A percentile compares a stretch with the other conserved stretches of the same genome.
These are phyloP conservation scores for Vanilla planifolia DNA, from an alignment of 106 monocot genomes.

Conservation along the genomic window DNA sequence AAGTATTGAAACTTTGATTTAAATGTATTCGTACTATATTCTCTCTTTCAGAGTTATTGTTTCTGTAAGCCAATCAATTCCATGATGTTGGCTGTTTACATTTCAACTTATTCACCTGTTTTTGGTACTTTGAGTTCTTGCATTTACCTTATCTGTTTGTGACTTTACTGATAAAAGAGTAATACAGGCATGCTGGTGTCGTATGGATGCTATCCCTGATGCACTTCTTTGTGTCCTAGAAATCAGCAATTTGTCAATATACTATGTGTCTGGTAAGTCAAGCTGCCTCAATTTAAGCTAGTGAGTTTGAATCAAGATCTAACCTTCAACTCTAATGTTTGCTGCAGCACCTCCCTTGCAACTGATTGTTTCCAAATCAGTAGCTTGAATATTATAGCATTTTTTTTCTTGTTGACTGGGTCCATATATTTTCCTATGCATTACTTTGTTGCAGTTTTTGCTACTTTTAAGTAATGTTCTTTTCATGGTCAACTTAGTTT, in stretches of 20 bases:
- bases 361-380: not conserved
- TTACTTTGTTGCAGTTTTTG: not conserved
- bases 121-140: not conserved
- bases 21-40: no score
- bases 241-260: slow-evolving; percentile 55
- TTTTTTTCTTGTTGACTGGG: not conserved
- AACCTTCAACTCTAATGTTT: not conserved
- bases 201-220: slow-evolving; percentile 57
- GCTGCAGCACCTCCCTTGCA: not conserved
- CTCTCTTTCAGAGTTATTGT: no score
- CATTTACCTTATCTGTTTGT: slow-evolving; percentile 1
- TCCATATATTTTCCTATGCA: not conserved
- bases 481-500: not conserved
- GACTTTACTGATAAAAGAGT: slow-evolving; percentile 9
- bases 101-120: not conserved
- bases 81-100: no score
- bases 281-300: not conserved
- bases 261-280: slow-evolving; percentile 57
- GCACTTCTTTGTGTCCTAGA: slow-evolving; percentile 84
- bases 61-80: no score
- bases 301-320: no score
- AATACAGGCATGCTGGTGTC: slow-evolving; percentile 89
- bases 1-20: no score
- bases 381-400: no score
- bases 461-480: not conserved